These are phyloP conservation scores for Chaetothyriales sp. DNA, from an alignment of 2,329 filamentous ascomycete species.

Conservation along the genomic window DNA sequence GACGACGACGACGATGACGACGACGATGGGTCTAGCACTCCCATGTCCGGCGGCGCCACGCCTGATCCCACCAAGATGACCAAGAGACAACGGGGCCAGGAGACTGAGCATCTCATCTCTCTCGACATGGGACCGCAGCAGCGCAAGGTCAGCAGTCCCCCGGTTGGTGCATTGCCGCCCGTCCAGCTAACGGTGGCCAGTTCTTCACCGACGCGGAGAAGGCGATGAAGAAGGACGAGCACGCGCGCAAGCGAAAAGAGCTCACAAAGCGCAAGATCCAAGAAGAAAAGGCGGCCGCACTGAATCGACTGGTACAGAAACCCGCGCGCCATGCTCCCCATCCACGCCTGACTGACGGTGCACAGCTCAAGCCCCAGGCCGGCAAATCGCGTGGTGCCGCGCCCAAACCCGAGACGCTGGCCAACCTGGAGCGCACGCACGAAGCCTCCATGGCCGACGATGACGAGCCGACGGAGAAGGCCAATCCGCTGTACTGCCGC, in stretches of 20 bases:
- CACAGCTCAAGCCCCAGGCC: constrained; percentile 47
- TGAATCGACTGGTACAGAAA: constrained; percentile 15
- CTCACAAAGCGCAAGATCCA: constrained; percentile 64
- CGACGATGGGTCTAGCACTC: constrained; percentile 30
- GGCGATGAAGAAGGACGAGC: constrained; percentile 58
- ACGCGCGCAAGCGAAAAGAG: constrained; percentile 60
- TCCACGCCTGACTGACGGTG: not conserved
- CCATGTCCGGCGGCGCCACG: constrained; percentile 39
- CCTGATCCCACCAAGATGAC: constrained; percentile 55
- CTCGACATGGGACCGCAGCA: constrained; percentile 38
- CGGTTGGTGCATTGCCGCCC: constrained; percentile 42
- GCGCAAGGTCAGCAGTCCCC: constrained; percentile 12
- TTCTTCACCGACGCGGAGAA: constrained; percentile 60
- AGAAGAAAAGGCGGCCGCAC: constrained; percentile 51
- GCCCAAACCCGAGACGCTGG: constrained; percentile 29
- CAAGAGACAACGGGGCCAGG: constrained; percentile 49
- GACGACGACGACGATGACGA: constrained; percentile 31
- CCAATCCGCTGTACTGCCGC: constrained; percentile 32
- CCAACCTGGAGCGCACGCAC: constrained; percentile 22
- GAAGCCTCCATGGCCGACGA: constrained; percentile 29
- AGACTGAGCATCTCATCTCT: constrained; percentile 31
- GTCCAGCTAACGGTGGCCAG: constrained; percentile 41
- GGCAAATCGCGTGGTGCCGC: constrained; percentile 43
- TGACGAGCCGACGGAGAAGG: constrained; percentile 24
- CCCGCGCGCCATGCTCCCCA: not conserved